Base-by-base conservation (phyloP, 2,329 filamentous ascomycete genomes). In the Orbilia oligospora region DNA sequence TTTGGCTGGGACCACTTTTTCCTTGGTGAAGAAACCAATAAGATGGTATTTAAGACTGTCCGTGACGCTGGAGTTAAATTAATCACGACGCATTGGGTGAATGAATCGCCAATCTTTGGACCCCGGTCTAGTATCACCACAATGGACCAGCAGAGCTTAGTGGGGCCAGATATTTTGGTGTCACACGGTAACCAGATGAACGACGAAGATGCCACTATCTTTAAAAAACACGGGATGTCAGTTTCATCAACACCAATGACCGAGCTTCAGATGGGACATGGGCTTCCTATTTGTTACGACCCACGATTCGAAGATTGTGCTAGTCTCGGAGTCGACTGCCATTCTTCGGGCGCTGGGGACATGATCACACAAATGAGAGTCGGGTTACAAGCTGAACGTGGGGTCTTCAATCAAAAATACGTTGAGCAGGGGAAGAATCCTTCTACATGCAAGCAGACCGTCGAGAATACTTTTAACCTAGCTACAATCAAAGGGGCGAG, bases 241-340 rank as follows among this genome's bases (percentile, higher is more conserved):
- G 81, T 88, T 16, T 86, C 85, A 1, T 84, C 83, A 16, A 88
- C 87, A 0, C 87, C 87, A 0, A 85, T 85, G n/a, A 86, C 87
- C 0, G 87, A 88, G 80, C 81, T 87, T 9, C 87, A 88, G 77
- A 88, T 87, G 86, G 85, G 85, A 83, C 0, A 83, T 84, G 77
- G 84, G 84, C 0, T 81, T 2, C 84, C 85, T 0, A 83, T 86
- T 1, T 84, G 84, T 41, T 83, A 86, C 73, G 83, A 83, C 58
- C 70, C 73, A 14, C 61, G 80, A 44, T 55, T 83, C 18, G 82
- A 84, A 38, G 80, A 81, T 3, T 82, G 83, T 9, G 81, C 82
- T 5, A 83, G 81, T 30, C 80, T 84, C 12, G 85, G 84, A 2
- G 78, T 84, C 22, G 84, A 84, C 78, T 86, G 83, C 79, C 83